Evolutionary conservation across 2,329 filamentous ascomycete genomes (phyloP).

Genomic region (Penicillium brevicompactum): DNA sequence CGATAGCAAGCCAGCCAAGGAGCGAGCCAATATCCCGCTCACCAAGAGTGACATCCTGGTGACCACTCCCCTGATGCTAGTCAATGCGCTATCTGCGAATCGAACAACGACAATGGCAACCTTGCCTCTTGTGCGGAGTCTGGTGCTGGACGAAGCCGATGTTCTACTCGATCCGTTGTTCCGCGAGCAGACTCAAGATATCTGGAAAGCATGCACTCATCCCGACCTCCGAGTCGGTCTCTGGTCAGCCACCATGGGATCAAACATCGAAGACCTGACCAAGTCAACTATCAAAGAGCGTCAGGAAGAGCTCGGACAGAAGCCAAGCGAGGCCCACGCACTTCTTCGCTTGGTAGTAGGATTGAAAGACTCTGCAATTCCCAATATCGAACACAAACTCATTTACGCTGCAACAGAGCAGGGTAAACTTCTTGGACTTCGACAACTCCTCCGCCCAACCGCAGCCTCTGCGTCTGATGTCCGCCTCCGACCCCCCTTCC

Average conservation of each 20-base stretch:
- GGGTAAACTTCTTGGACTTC: slow-evolving; percentile 87
- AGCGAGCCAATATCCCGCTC: slow-evolving; percentile 46
- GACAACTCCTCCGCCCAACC: slow-evolving; percentile 82
- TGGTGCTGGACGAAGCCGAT: slow-evolving; percentile 92
- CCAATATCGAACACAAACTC: slow-evolving; percentile 86
- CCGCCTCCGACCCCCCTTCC: slow-evolving; percentile 77
- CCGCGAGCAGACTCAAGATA: slow-evolving; percentile 78
- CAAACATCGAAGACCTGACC: slow-evolving; percentile 81
- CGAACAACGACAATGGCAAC: slow-evolving; percentile 47
- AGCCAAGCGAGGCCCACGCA: slow-evolving; percentile 39
- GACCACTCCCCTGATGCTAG: slow-evolving; percentile 75
- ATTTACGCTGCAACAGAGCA: slow-evolving; percentile 90
- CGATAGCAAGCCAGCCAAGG: slow-evolving; percentile 26
- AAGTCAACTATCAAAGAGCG: slow-evolving; percentile 66
- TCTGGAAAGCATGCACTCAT: slow-evolving; percentile 79
- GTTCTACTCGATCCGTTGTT: slow-evolving; percentile 91
- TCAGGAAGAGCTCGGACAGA: slow-evolving; percentile 30
- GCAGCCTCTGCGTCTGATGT: slow-evolving; percentile 51
- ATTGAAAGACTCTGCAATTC: slow-evolving; percentile 91
- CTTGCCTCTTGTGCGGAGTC: slow-evolving; percentile 68
- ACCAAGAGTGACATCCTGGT: slow-evolving; percentile 79
- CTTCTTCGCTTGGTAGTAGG: slow-evolving; percentile 89
- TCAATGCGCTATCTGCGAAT: slow-evolving; percentile 67
- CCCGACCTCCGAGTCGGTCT: slow-evolving; percentile 72
- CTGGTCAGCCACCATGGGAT: slow-evolving; percentile 97